Conservation (phyloP, 2,329 filamentous ascomycete species). For the Fusarium floridanum region DNA sequence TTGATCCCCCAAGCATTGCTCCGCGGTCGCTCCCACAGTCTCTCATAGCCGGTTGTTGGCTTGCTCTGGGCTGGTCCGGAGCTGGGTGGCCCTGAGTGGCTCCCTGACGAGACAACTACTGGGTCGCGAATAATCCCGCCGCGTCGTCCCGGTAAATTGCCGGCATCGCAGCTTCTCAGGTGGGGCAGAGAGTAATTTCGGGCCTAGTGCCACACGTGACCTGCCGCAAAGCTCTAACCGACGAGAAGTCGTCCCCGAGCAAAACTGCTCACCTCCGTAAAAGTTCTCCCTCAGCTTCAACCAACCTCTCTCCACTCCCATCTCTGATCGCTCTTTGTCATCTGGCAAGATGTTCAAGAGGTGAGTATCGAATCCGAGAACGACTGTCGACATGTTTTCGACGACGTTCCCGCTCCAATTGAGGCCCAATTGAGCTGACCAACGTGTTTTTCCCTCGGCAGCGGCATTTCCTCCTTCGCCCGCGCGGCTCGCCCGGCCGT, state of each 20-base stretch:
- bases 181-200: conserved; percentile 44
- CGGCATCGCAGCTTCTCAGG: conserved; percentile 44
- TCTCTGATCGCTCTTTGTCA: conserved; percentile 74
- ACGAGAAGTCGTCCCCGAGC: conserved; percentile 58
- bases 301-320: conserved; percentile 70
- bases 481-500: conserved; percentile 73
- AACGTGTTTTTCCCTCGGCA: conserved; percentile 54
- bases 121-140: conserved; percentile 47
- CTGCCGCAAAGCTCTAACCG: conserved; percentile 58
- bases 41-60: conserved; percentile 7
- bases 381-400: conserved; percentile 45
- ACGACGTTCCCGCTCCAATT: conserved; percentile 56
- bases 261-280: conserved; percentile 64
- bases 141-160: conserved; percentile 48
- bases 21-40: conserved; percentile 5
- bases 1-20: conserved; percentile 13
- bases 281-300: conserved; percentile 63
- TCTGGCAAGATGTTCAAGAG: conserved; percentile 87
- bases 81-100: conserved; percentile 14
- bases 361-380: conserved; percentile 65
- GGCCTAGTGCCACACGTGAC: conserved; percentile 55
- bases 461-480: conserved; percentile 75
- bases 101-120: conserved; percentile 32
- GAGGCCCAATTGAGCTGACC: conserved; percentile 62
- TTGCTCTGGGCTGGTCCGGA: conserved; percentile 7